Conservation (phyloP, 192 early-diverging fungal species). For the Podila epicladia region DNA sequence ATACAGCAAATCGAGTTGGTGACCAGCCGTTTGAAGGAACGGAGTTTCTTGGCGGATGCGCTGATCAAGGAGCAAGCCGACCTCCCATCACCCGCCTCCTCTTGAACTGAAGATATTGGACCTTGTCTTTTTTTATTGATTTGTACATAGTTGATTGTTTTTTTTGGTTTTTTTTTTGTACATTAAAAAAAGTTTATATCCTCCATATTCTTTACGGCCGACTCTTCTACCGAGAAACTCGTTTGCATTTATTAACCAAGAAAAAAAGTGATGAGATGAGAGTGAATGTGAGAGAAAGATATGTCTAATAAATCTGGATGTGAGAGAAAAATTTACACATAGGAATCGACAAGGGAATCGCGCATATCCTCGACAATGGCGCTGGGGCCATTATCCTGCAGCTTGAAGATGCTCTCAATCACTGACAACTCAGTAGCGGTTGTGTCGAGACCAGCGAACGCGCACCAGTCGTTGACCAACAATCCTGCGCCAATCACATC, state of each 20-base stretch:
- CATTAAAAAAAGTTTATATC: no score
- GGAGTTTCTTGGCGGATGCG: constrained; percentile 24
- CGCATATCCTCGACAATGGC: constrained; percentile 95
- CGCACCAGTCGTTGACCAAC: constrained; percentile 98
- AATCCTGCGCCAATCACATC: constrained; percentile 97
- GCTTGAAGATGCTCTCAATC: constrained; percentile 97
- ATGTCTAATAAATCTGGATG: not conserved
- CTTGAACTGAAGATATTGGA: not conserved
- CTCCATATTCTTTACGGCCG: no score
- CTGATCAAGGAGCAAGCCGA: constrained; percentile 10
- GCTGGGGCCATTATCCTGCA: constrained; percentile 90
- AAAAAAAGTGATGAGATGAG: no score
- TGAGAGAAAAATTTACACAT: constrained; percentile 58
- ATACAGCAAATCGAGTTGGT: constrained; percentile 40
- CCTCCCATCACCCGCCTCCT: no score
- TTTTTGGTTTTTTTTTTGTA: no score
- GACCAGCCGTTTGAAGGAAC: constrained; percentile 34
- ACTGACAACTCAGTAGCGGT: constrained; percentile 97
- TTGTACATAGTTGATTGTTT: no score
- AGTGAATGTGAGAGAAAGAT: no score
- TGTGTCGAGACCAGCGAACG: constrained; percentile 97
- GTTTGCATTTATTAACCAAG: no score
- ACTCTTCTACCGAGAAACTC: no score
- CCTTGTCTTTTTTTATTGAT: no score
- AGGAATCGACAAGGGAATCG: constrained; percentile 91